These are phyloP conservation scores for Clonostachys solani DNA, from an alignment of 2,329 filamentous ascomycete genomes.

Conservation along the genomic window DNA sequence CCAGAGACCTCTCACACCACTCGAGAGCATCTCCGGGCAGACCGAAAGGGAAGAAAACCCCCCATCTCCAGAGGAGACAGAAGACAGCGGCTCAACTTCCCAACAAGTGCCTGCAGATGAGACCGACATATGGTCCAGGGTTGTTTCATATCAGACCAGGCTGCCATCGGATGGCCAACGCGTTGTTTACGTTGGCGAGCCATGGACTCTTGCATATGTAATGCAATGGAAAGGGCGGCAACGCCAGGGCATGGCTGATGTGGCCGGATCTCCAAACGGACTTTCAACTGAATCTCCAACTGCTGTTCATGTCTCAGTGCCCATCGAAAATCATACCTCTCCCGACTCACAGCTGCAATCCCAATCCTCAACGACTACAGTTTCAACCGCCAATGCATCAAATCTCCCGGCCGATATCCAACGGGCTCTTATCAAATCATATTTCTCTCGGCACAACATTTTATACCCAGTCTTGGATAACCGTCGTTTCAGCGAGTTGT, in stretches of 20 bases:
- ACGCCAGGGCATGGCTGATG: background rate
- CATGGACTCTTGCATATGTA: conserved; percentile 1
- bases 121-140: background rate
- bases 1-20: background rate
- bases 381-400: background rate
- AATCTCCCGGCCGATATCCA: background rate
- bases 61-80: too few relatives aligned
- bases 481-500: background rate
- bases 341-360: too few relatives aligned
- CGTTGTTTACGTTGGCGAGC: conserved; percentile 1
- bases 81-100: too few relatives aligned
- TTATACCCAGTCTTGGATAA: background rate
- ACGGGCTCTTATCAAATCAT: background rate
- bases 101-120: background rate
- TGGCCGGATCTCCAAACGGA: background rate
- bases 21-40: background rate
- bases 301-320: background rate
- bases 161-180: background rate
- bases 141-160: background rate
- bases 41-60: too few relatives aligned
- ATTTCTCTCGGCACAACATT: background rate
- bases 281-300: background rate
- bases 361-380: too few relatives aligned
- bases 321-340: background rate
- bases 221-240: conserved; percentile 1